Conservation (phyloP, 352 stramenopile species). For the Elongisporangium senticosum region DNA sequence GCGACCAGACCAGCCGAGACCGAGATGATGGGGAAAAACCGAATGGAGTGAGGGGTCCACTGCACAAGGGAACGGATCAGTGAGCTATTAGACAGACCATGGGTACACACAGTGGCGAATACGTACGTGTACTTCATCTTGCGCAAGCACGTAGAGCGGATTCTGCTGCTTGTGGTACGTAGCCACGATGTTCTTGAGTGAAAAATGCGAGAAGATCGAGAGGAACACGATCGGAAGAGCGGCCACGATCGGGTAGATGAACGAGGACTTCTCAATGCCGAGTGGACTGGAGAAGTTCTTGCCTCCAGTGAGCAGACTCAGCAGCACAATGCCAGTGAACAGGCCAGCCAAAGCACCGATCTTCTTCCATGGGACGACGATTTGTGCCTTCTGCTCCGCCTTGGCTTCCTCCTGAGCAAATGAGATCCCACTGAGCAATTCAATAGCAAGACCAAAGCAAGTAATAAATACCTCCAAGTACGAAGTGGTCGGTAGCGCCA, state of each 20-base stretch:
- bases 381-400: constrained; percentile 20
- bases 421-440: background rate
- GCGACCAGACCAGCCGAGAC: constrained; percentile 88
- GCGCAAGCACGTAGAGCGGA: constrained; percentile 38
- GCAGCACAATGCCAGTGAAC: constrained; percentile 85
- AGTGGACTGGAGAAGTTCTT: constrained; percentile 83
- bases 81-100: background rate
- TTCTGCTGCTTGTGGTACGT: constrained; percentile 51
- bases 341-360: constrained; percentile 76
- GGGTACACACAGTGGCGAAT: constrained; percentile 2
- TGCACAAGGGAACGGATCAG: constrained; percentile 18
- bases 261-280: constrained; percentile 81
- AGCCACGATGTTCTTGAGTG: constrained; percentile 40
- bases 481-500: background rate
- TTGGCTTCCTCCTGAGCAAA: background rate
- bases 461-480: background rate
- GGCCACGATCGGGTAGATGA: constrained; percentile 63
- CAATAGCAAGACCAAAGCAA: background rate
- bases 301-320: constrained; percentile 93
- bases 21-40: constrained; percentile 87
- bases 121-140: constrained; percentile 38
- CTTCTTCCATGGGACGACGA: constrained; percentile 63
- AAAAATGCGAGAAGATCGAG: constrained; percentile 71
- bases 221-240: constrained; percentile 60
- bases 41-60: constrained; percentile 53